Conservation (phyloP, 768 basidiomycete genomes). For the Bullera alba region DNA sequence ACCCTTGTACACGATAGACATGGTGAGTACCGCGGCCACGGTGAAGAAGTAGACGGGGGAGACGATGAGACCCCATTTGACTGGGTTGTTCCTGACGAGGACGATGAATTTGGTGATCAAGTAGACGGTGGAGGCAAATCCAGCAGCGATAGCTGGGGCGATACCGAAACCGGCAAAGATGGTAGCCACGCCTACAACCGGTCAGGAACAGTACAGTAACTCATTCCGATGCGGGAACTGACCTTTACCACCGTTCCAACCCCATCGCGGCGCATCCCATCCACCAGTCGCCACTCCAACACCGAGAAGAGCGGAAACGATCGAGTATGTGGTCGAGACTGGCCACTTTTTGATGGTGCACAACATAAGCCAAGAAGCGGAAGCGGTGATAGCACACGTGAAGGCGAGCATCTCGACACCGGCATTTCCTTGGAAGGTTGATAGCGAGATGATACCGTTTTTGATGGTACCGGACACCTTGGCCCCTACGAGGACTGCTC, state of each 20-base stretch:
- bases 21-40: slow-evolving; percentile 46
- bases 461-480: slow-evolving; percentile 46
- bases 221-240: no score
- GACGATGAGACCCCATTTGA: slow-evolving; percentile 40
- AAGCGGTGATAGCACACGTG: slow-evolving; percentile 41
- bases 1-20: slow-evolving; percentile 49
- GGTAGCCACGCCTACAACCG: slow-evolving; percentile 3
- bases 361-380: slow-evolving; percentile 37
- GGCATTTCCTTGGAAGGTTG: slow-evolving; percentile 41
- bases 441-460: slow-evolving; percentile 45
- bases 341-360: slow-evolving; percentile 43
- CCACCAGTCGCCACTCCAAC: slow-evolving; percentile 45
- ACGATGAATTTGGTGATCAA: slow-evolving; percentile 45
- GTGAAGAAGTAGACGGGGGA: slow-evolving; percentile 43
- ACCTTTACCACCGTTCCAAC: slow-evolving; percentile 47
- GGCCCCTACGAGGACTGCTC: slow-evolving; percentile 48
- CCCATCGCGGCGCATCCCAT: slow-evolving; percentile 44
- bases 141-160: slow-evolving; percentile 44
- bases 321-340: slow-evolving; percentile 49
- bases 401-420: slow-evolving; percentile 46
- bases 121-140: slow-evolving; percentile 45
- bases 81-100: slow-evolving; percentile 42
- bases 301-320: slow-evolving; percentile 47
- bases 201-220: no score
- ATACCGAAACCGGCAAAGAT: slow-evolving; percentile 43